phyloP scores from a whole-genome alignment of 75 land plant species.

The Cupressus sempervirens region DNA sequence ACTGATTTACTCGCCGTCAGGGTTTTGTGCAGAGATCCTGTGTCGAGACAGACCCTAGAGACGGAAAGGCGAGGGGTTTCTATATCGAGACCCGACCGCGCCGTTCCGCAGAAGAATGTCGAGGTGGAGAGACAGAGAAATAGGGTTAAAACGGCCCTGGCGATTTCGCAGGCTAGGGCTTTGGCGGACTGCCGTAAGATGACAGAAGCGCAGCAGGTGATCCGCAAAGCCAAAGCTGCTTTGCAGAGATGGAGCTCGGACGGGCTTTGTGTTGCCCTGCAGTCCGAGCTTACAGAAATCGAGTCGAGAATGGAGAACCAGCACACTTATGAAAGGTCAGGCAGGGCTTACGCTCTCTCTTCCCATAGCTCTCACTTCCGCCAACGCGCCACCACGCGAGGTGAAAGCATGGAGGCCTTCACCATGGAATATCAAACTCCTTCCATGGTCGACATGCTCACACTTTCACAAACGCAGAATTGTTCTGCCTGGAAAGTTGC shows the following conservation, averaged over 20 bases:
- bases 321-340: slow-evolving; percentile 24
- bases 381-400: slow-evolving; percentile 24
- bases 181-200: slow-evolving; percentile 41
- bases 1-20: slow-evolving; percentile 34
- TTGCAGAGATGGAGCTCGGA: slow-evolving; percentile 35
- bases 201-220: slow-evolving; percentile 36
- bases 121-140: slow-evolving; percentile 45
- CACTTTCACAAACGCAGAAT: slow-evolving; percentile 49
- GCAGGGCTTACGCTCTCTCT: slow-evolving; percentile 27
- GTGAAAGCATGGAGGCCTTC: slow-evolving; percentile 13
- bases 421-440: slow-evolving; percentile 16
- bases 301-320: slow-evolving; percentile 28
- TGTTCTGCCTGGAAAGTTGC: slow-evolving; percentile 67
- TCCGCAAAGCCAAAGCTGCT: slow-evolving; percentile 43
- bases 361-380: slow-evolving; percentile 32
- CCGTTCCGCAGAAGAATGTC: not conserved
- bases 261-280: slow-evolving; percentile 29
- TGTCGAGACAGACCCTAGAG: slow-evolving; percentile 21
- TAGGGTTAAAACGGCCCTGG: slow-evolving; percentile 39
- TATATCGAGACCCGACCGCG: slow-evolving; percentile 24
- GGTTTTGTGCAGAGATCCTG: slow-evolving; percentile 43
- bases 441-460: slow-evolving; percentile 23
- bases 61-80: slow-evolving; percentile 26
- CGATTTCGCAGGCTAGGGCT: slow-evolving; percentile 57
- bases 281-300: slow-evolving; percentile 49